Base-by-base conservation (phyloP, 2,329 filamentous ascomycete species). In the Paecilomyces variotii region DNA sequence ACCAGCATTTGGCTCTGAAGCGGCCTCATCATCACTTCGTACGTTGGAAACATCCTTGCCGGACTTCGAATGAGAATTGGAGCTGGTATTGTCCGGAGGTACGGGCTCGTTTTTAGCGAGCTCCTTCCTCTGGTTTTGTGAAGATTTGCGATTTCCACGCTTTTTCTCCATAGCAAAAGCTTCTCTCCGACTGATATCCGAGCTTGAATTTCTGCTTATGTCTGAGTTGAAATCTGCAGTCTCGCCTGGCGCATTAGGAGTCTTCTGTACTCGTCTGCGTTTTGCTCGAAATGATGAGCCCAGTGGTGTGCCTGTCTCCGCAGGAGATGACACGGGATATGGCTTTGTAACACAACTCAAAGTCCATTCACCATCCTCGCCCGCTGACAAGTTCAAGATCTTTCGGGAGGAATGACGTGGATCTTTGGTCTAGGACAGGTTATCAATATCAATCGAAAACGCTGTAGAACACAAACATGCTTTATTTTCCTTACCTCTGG, bases 271-370 rank as follows among this genome's bases (percentile, higher is more conserved):
- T 28, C 35, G 19, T 49, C 54, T 32, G 3, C 55, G 55, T 51
- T 56, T 56, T 19, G 27, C 59, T 52, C 53, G 56, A 25, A 58
- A 62, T 53, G 57, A 28, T n/a, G 60, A 58, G 45, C 56, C 56
- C 50, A 59, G 55, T 1, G 60, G 59, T 25, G 59, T 62, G 2
- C 59, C 57, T 7, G 39, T n/a, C 7, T 45, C 39, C 6, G 39
- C 19, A 24, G 39, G 3, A 45, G 39, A 45, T 45, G 39, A 14
- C 39, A 19, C 2, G 39, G n/a, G n/a, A 45, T 45, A 45, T 19
- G 39, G 39, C n/a, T 45, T 45, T 6, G 39, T 45, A 45, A 45
- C 39, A 45, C 39, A 45, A 24, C 39, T 45, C n/a, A 45, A 34
- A n/a, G 9, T 34, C 34, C 19, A 34, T 26, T 34, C 56, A 27